Base-by-base conservation (phyloP, 257 asterid species). In the Scutellaria galericulata region DNA sequence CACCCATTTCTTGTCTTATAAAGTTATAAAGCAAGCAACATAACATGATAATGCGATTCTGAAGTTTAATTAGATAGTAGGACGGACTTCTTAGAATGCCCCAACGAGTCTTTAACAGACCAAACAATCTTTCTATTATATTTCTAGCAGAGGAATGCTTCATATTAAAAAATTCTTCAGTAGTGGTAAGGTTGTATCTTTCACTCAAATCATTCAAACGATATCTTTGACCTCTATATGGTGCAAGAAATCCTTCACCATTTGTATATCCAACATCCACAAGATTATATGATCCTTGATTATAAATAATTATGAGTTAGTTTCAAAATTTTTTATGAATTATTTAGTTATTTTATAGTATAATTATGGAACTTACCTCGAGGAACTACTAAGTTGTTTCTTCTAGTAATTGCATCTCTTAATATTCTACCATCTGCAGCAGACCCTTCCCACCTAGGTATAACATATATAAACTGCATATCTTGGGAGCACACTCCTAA, bases 181-280 rank as follows among this genome's bases (percentile, higher is more conserved):
- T 35, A 7, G 35, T 53, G 27, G 35, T 53, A 20, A 12, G 35
- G 0, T 8, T 15, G 12, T 53, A 10, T 53, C 59, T 1, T 7
- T 53, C 59, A 14, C 59, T 53, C 59, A 35, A 53, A 18, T 51
- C 72, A 73, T 72, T 72, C 40, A 63, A 15, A 12, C 22, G 68
- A 12, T 59, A 71, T 55, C 48, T 57, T 42, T 71, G 63, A n/a
- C 53, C 70, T 61, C 62, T 10, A 50, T 39, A 61, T 61, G 70
- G 62, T 45, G 77, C 70, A 59, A 67, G 70, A 48, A 73, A 73
- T 63, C 78, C 66, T 10, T 64, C 72, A 14, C 5, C 56, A 50
- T 50, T 50, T 50, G 22, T 53, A 7, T 53, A 53, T 53, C 37
- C 59, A 18, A 0, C 59, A 53, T 53, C 59, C 59, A 53, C 59